These are phyloP conservation scores for Pichia sporocuriosa DNA, from an alignment of 805 yeast species.

Conservation along the genomic window DNA sequence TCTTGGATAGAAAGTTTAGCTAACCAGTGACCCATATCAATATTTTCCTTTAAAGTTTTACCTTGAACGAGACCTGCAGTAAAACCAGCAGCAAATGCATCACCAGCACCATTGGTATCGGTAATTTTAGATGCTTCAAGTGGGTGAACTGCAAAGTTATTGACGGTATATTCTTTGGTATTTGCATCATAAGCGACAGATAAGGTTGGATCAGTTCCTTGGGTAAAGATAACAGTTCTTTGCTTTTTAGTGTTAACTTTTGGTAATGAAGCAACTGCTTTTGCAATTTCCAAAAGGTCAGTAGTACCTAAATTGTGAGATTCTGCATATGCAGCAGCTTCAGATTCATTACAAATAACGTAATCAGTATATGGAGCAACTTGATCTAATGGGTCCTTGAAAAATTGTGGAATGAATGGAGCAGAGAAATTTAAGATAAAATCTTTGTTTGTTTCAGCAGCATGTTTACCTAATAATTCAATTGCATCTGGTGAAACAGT, in stretches of 20 bases:
- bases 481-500: conserved; percentile 97
- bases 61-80: conserved; percentile 80
- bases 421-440: conserved; percentile 88
- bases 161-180: conserved; percentile 39
- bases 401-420: conserved; percentile 93
- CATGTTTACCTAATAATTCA: conserved; percentile 82
- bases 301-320: conserved; percentile 59
- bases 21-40: conserved; percentile 94
- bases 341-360: conserved; percentile 93
- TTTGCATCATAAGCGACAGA: conserved; percentile 53
- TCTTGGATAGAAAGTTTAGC: conserved; percentile 89
- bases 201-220: conserved; percentile 88
- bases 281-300: conserved; percentile 73
- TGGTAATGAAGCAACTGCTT: conserved; percentile 70
- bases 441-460: conserved; percentile 35
- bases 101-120: conserved; percentile 99
- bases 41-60: conserved; percentile 48
- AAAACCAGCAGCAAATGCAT: conserved; percentile 96
- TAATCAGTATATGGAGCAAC: conserved; percentile 82
- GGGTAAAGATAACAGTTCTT: conserved; percentile 91
- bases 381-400: conserved; percentile 81
- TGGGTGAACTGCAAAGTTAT: conserved; percentile 62
- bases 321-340: conserved; percentile 91
- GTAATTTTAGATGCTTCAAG: conserved; percentile 60
- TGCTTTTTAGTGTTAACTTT: conserved; percentile 60